These are phyloP conservation scores for Cystofilobasidium capitatum DNA, from an alignment of 768 basidiomycete species.

Conservation along the genomic window DNA sequence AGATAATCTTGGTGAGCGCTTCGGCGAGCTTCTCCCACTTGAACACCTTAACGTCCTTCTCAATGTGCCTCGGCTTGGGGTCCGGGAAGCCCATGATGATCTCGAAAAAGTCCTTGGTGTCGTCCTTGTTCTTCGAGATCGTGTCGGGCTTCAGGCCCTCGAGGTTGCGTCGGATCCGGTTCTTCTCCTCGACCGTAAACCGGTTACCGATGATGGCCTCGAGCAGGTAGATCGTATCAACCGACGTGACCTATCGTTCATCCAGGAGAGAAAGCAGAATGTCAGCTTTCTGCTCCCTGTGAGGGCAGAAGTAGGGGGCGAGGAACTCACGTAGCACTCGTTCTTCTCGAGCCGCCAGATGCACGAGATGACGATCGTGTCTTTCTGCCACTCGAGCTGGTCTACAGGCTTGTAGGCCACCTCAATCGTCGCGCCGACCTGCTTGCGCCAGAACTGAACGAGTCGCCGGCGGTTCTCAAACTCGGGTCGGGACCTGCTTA, in stretches of 20 bases:
- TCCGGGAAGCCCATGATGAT: conserved; percentile 91
- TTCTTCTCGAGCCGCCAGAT: conserved; percentile 71
- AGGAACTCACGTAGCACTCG: conserved; percentile 51
- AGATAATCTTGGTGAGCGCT: conserved; percentile 20
- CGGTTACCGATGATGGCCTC: conserved; percentile 64
- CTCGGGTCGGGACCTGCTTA: conserved; percentile 50
- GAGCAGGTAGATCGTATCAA: conserved; percentile 87
- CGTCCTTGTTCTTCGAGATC: conserved; percentile 72
- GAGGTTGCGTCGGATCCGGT: conserved; percentile 84
- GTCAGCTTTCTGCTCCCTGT: too few relatives aligned
- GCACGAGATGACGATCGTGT: conserved; percentile 82
- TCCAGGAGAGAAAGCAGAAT: too few relatives aligned
- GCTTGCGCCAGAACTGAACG: conserved; percentile 71
- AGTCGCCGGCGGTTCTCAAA: conserved; percentile 62
- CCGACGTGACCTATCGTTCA: conserved; percentile 59
- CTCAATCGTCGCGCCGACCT: conserved; percentile 64
- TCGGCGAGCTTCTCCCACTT: conserved; percentile 24
- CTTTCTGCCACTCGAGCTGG: conserved; percentile 61
- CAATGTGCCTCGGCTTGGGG: conserved; percentile 91
- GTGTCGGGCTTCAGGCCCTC: conserved; percentile 87
- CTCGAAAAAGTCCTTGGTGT: conserved; percentile 80
- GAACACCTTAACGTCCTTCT: conserved; percentile 72
- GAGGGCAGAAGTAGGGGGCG: not conserved
- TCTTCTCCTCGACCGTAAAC: conserved; percentile 93
- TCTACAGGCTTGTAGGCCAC: conserved; percentile 66